Evolutionary conservation across 306 rosid genomes (phyloP), one percentile per base, ranked within the genome.

Genomic region (Rosa persica): DNA sequence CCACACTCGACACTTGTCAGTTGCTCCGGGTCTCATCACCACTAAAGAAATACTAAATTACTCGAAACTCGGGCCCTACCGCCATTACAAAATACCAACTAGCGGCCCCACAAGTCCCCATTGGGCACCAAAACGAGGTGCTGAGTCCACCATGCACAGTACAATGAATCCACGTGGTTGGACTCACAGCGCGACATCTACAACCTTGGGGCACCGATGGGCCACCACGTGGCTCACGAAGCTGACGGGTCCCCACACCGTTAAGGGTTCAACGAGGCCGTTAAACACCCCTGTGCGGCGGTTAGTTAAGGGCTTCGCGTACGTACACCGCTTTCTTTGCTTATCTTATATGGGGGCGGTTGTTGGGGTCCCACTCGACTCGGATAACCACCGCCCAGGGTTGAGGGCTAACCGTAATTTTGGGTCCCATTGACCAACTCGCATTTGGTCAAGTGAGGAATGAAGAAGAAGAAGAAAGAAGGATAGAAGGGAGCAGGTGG

Each of bases 81-180:
- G 2, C 4, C 66, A 22, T 22, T 57, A 9, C 23, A 20, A n/a
- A 57, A n/a, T 42, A 7, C 4, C 36, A 22, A 51, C 8, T 5
- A 0, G 40, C 4, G 68, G 34, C 11, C 69, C 43, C 43, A 64
- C 43, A 5, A 30, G 2, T 0, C 8, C 3, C 67, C 67, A 62
- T 10, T 27, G 40, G 42, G 67, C n/a, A 54, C 20, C 25, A 2
- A 64, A 67, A 9, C 1, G 25, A 69, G 8, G n/a, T 23, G 51
- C 27, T 30, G 23, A 52, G 70, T 46, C 27, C 78, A 51, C 76
- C 10, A 55, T 38, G 46, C 12, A 15, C 48, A 12, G 62, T 49
- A 2, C 70, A 15, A 12, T 39, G 38, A 20, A 25, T 73, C 90
- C 88, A 87, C 90, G 90, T 89, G 90, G 76, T 51, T 38, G 69